Base-by-base conservation (phyloP, 208 protist genomes). In the Leishmania tropica region DNA sequence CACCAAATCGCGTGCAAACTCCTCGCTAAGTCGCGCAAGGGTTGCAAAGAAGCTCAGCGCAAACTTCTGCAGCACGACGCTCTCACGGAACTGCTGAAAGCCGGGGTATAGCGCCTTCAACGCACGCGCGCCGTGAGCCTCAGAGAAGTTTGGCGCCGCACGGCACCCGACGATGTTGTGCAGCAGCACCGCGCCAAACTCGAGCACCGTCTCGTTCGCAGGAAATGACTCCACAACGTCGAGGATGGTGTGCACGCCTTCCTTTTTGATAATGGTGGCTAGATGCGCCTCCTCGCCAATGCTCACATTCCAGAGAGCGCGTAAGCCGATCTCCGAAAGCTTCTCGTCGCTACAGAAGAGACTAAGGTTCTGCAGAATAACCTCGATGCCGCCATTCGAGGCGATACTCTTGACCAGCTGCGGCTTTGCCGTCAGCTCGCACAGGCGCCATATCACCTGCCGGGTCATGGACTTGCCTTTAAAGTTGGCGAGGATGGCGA, bases 281-380 rank as follows among this genome's bases (percentile, higher is more conserved):
- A 90, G 79, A 47, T 84, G 75, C 7, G 83, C 80, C 40, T 89
- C 87, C 42, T 95, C 86, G 1, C 85, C 89, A 58, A 96, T 89
- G 72, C 88, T 96, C 17, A 97, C 68, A 85, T 95, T 95, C 94
- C 95, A 98, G 77, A 98, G 81, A 4, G 93, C 95, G 47, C 92
- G 89, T 54, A 98, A 81, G 28, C 89, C 90, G 51, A 84, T 64
- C 47, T 76, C 77, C 17, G 89, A 81, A 15, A 96, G 87, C 28
- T 85, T 85, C 45, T 90, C 88, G 73, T 97, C 93, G 19, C 88
- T 86, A 5, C 75, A 85, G 75, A 98, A 96, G 28, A 83, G 62
- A 0, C 81, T 53, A 75, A 97, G 71, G 79, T 89, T 93, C 42
- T 78, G 70, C 62, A 97, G 60, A 76, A 98, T 94, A 31, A 90